Conservation (phyloP, 345 rosid genomes). For the Eucalyptus globulus region DNA sequence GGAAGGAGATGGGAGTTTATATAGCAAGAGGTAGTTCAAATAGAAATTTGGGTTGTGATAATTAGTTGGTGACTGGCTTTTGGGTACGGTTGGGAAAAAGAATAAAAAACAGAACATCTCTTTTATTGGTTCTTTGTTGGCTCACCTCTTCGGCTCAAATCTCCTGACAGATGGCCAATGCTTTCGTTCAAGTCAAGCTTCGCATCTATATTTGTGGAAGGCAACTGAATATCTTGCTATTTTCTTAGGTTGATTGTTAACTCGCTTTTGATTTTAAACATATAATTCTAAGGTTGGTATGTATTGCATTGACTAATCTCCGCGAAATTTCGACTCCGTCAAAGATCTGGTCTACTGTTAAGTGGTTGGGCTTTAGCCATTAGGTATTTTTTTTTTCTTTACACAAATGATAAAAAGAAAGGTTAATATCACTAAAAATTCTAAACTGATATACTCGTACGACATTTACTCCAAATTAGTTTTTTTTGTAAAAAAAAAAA, state of each 20-base stretch:
- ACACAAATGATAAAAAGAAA: not conserved
- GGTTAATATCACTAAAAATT: not conserved
- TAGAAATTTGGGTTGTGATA: not conserved
- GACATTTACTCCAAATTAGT: not conserved
- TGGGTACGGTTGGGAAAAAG: not conserved
- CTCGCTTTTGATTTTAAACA: not conserved
- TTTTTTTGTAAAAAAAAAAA: not conserved
- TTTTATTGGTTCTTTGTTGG: too few species aligned
- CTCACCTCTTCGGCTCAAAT: not conserved
- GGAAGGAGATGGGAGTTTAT: not conserved
- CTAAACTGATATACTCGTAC: accelerated
- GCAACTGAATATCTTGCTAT: not conserved
- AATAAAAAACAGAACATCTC: not conserved
- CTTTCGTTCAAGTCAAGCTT: not conserved
- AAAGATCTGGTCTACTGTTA: not conserved
- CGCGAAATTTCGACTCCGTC: not conserved
- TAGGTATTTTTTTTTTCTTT: too few species aligned
- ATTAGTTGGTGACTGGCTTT: not conserved
- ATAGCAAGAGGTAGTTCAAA: not conserved
- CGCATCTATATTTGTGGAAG: not conserved
- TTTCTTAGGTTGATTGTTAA: not conserved
- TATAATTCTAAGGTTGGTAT: not conserved
- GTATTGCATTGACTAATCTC: not conserved
- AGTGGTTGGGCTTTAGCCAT: too few species aligned
- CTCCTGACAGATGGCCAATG: not conserved